A percentile compares a stretch with the other conserved stretches of the same genome.
Evolutionary conservation across 306 rosid genomes (phyloP).

Genomic region (Benincasa hispida): DNA sequence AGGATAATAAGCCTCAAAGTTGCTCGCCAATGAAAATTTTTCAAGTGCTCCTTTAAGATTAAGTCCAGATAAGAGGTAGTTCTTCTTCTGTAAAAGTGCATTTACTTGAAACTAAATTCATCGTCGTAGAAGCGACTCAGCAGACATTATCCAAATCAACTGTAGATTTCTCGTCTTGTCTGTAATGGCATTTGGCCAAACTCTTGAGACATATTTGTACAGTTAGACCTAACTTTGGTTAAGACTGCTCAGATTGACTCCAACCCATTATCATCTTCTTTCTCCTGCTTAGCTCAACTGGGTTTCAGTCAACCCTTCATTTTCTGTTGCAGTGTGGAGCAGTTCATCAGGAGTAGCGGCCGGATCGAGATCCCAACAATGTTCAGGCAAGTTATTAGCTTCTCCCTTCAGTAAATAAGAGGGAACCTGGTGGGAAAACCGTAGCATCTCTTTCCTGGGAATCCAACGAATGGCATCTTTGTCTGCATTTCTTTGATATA

Average conservation of each 20-base stretch:
- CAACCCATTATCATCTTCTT: not conserved
- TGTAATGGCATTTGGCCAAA: constrained; percentile 46
- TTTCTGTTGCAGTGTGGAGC: constrained; percentile 53
- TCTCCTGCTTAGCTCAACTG: constrained; percentile 14
- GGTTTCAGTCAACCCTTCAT: constrained; percentile 22
- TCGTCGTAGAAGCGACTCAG: not conserved
- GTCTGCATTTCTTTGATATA: constrained; percentile 51
- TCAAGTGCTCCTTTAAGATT: not conserved
- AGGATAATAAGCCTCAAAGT: not conserved
- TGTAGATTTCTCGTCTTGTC: constrained; percentile 29
- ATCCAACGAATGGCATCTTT: constrained; percentile 66
- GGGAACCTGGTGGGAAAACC: constrained; percentile 97
- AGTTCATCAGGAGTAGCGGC: constrained; percentile 98
- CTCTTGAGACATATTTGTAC: constrained; percentile 51
- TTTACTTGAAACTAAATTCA: not conserved
- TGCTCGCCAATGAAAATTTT: not conserved
- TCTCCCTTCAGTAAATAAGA: constrained; percentile 62
- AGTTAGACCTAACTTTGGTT: constrained; percentile 59
- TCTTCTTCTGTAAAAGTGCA: not conserved
- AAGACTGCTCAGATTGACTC: not conserved
- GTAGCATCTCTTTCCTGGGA: constrained; percentile 74
- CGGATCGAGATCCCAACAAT: constrained; percentile 93
- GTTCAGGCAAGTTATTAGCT: constrained; percentile 44
- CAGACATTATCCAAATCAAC: constrained; percentile 42
- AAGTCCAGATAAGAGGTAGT: not conserved